phyloP scores from a whole-genome alignment of 2,329 filamentous ascomycete species.

The Pestalotiopsis sp. region DNA sequence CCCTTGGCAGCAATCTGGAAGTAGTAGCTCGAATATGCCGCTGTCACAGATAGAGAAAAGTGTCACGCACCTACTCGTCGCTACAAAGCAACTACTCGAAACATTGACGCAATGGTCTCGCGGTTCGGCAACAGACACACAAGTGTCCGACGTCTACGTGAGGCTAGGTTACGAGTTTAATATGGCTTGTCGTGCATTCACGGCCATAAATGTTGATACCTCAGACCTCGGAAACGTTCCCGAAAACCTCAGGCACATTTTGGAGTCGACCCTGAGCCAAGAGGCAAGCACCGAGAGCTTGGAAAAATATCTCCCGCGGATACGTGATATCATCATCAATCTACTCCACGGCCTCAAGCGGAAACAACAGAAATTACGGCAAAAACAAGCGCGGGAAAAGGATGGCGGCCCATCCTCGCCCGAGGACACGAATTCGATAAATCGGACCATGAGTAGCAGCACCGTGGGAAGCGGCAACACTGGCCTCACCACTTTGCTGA shows the following conservation, averaged over 20 bases:
- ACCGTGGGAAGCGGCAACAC: slow-evolving; percentile 61
- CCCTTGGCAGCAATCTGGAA: slow-evolving; percentile 47
- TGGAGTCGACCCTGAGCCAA: slow-evolving; percentile 95
- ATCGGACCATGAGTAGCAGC: slow-evolving; percentile 60
- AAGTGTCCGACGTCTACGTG: slow-evolving; percentile 98
- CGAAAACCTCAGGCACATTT: slow-evolving; percentile 83
- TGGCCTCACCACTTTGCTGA: slow-evolving; percentile 59
- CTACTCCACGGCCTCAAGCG: slow-evolving; percentile 93
- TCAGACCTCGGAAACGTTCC: slow-evolving; percentile 93
- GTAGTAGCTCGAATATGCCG: slow-evolving; percentile 69
- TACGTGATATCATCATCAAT: slow-evolving; percentile 98
- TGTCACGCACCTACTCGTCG: slow-evolving; percentile 94
- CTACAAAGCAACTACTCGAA: slow-evolving; percentile 96
- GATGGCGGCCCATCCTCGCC: slow-evolving; percentile 40
- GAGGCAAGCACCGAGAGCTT: slow-evolving; percentile 93
- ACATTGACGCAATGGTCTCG: slow-evolving; percentile 98
- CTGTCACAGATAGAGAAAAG: slow-evolving; percentile 99
- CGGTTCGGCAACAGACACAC: slow-evolving; percentile 84
- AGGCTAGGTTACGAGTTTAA: slow-evolving; percentile 98
- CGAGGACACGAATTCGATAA: slow-evolving; percentile 39
- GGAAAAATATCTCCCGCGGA: slow-evolving; percentile 89
- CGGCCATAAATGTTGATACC: slow-evolving; percentile 95
- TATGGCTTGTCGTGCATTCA: slow-evolving; percentile 95
- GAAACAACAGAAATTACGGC: slow-evolving; percentile 86
- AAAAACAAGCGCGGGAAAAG: slow-evolving; percentile 63